phyloP scores from a whole-genome alignment of 179 eudicot genomes.

The Beta lomatogona region DNA sequence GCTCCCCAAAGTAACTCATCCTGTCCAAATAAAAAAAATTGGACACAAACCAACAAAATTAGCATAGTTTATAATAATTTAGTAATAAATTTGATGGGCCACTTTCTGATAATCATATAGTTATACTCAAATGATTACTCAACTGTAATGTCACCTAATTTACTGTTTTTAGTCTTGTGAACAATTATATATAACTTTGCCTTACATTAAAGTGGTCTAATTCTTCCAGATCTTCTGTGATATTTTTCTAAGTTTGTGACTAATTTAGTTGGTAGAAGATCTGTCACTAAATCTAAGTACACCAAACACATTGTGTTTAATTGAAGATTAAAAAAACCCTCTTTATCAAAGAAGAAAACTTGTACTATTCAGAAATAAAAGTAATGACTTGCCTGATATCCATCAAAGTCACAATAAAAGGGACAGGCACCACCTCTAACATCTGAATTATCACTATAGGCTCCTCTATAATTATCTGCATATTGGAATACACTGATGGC shows the following conservation, averaged over 20 bases:
- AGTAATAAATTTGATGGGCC: background rate
- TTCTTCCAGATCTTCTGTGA: too few relatives aligned
- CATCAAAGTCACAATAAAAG: constrained; percentile 87
- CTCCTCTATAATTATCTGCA: constrained; percentile 80
- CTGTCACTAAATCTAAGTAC: too few relatives aligned
- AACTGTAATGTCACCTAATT: constrained; percentile 10
- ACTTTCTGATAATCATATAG: background rate
- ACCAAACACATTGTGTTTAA: too few relatives aligned
- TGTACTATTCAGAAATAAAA: too few relatives aligned
- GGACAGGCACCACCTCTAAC: constrained; percentile 78
- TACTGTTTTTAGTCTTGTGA: constrained; percentile 2
- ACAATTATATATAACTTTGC: background rate
- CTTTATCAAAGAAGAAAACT: too few relatives aligned
- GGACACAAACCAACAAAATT: background rate
- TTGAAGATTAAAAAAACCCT: too few relatives aligned
- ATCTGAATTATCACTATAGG: constrained; percentile 78
- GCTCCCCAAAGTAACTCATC: constrained; percentile 97
- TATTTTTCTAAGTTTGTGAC: too few relatives aligned
- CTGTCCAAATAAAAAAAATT: constrained; percentile 31
- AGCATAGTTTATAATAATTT: background rate
- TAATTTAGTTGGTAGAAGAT: too few relatives aligned
- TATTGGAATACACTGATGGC: constrained; percentile 53
- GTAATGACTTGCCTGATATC: constrained; percentile 62
- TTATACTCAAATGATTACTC: constrained; percentile 1
- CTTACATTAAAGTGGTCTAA: too few relatives aligned